Percentiles rank a stretch among this genome's conserved stretches.
These are phyloP conservation scores for Zygoascus meyerae DNA, from an alignment of 1,139 yeast species.

Conservation along the genomic window DNA sequence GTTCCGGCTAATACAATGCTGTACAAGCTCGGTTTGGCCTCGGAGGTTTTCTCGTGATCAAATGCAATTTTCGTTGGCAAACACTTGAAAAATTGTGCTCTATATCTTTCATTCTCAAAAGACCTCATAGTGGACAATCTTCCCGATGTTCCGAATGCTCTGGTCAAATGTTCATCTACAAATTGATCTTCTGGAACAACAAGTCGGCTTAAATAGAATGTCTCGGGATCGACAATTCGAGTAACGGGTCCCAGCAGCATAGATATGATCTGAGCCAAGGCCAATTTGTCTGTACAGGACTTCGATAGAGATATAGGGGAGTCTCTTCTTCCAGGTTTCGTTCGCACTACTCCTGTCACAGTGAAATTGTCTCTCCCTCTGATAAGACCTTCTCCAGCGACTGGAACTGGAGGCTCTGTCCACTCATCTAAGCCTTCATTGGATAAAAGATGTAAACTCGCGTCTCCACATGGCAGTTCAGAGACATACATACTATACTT, in stretches of 20 bases:
- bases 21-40: conserved; percentile 22
- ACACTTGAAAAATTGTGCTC: conserved; percentile 12
- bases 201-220: conserved; percentile 47
- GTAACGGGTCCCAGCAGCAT: conserved; percentile 49
- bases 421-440: conserved; percentile 29
- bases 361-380: conserved; percentile 66
- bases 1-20: conserved; percentile 20
- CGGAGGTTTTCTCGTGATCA: conserved; percentile 13
- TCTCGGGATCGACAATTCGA: conserved; percentile 36
- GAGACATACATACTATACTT: conserved; percentile 58
- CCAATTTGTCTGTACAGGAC: conserved; percentile 82
- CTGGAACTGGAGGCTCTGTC: conserved; percentile 18
- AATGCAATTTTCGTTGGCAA: conserved; percentile 16
- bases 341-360: conserved; percentile 61
- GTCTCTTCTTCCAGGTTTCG: conserved; percentile 87
- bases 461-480: conserved; percentile 92
- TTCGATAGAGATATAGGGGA: conserved; percentile 66
- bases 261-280: conserved; percentile 59
- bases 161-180: conserved; percentile 36
- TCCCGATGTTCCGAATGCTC: conserved; percentile 34
- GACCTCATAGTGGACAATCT: conserved; percentile 7
- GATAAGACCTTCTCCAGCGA: conserved; percentile 31
- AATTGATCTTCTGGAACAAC: conserved; percentile 44
- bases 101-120: conserved; percentile 1
- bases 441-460: conserved; percentile 48